Evolutionary conservation across 441 rosid genomes (phyloP), one percentile per base, ranked within the genome.

Genomic region (Populus hybrid): DNA sequence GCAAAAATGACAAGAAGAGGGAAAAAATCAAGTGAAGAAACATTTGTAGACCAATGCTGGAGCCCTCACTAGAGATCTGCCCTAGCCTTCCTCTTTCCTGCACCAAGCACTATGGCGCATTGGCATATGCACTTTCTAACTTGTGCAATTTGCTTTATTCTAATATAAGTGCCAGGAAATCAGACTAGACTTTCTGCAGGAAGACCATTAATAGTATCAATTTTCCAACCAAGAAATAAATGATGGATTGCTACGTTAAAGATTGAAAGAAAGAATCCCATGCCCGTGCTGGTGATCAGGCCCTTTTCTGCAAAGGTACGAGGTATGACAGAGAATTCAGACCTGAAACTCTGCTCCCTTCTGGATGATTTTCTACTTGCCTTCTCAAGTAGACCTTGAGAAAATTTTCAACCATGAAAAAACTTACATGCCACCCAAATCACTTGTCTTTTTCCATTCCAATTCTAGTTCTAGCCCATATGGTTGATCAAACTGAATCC

Each of bases 241-340:
- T 77, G 80, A 84, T 40, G 74, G 87, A 85, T 84, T 86, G 84
- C 93, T 91, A 92, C 80, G 86, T 84, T 87, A 86, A 92, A 90
- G 80, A 84, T 76, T 74, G 84, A 91, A 93, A 87, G 89, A 93
- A 90, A 90, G 88, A 87, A 80, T 85, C 86, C 76, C 86, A 72
- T 33, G 86, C 85, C 86, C 26, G 73, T 74, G 85, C 88, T 56
- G 64, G 61, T 29, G 72, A 69, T 69, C 81, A 77, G 82, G 82
- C 78, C 83, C 76, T 70, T 73, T 61, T 79, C 73, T 42, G 81
- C 38, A 77, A 42, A 12, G 31, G 76, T 38, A 59, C 6, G 71
- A 78, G 77, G 82, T 79, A 79, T 77, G 79, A 78, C 74, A 74
- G 83, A 61, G 73, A 77, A 77, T 79, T 79, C 71, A 42, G 80